Conservation (phyloP, 192 early-diverging fungal species). For the Thoreauomyces humboldtii region DNA sequence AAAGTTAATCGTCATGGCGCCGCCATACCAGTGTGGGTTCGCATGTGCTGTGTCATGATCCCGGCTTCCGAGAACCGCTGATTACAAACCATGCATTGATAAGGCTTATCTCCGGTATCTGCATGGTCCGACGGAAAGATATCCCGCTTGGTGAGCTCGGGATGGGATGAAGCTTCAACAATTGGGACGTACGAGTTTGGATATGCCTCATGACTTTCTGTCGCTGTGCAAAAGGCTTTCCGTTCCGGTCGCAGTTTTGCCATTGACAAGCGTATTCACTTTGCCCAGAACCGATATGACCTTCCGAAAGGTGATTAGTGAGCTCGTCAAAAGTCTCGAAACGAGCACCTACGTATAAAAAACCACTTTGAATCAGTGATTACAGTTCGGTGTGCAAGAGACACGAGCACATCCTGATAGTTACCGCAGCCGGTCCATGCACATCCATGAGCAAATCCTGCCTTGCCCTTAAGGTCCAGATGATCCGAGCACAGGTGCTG, state of each 20-base stretch:
- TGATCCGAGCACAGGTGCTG: conserved; percentile 39
- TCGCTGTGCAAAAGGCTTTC: conserved; percentile 42
- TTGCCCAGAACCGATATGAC: conserved; percentile 60
- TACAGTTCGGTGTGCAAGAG: too few relatives aligned
- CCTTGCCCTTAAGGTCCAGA: conserved; percentile 8
- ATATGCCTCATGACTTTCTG: conserved; percentile 70
- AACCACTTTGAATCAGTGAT: too few relatives aligned
- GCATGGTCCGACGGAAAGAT: too few relatives aligned
- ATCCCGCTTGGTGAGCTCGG: too few relatives aligned
- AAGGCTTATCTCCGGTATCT: conserved; percentile 72
- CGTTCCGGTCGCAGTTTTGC: conserved; percentile 35
- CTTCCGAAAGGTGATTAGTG: conserved; percentile 61
- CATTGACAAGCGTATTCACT: conserved; percentile 43
- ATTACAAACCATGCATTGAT: conserved; percentile 69
- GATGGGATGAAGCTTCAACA: too few relatives aligned
- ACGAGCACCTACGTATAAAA: too few relatives aligned
- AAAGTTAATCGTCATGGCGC: neutral
- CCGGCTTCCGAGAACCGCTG: conserved; percentile 79
- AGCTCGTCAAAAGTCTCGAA: conserved; percentile 63
- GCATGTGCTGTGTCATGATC: conserved; percentile 64
- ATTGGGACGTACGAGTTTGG: conserved; percentile 60
- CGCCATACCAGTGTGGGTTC: conserved; percentile 38
- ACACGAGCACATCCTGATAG: too few relatives aligned
- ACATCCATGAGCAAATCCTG: conserved; percentile 56
- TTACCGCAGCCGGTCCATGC: conserved; percentile 67